Base-by-base conservation (phyloP, 495 filamentous ascomycete species). In the Hypoxylon crocopeplum region DNA sequence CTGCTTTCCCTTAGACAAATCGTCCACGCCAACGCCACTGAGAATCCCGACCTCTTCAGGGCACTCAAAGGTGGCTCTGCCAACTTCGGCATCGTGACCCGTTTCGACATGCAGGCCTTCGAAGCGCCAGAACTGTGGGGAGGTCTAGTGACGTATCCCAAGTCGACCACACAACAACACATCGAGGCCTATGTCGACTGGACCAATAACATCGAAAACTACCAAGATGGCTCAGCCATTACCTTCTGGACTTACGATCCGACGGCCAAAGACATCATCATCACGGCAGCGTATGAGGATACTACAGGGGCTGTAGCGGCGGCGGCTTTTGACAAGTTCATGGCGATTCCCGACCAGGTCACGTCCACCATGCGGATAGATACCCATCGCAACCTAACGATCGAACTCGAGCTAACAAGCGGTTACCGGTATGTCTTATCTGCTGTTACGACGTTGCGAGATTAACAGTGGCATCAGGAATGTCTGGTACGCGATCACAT, bases 41-140 rank as follows among this genome's bases (percentile, higher is more conserved):
- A 59, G 0, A 71, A 81, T 34, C 5, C 72, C 0, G 84, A 87
- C 33, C 65, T 87, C 5, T 85, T 69, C 68, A 67, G 64, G 42
- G 82, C 83, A 3, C 73, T 86, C 2, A 82, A 83, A 36, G 84
- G 83, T 5, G 82, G 82, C 11, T 49, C 68, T 1, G 77, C 72
- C 61, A 84, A 84, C 64, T 83, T 83, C 54, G 83, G 82, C 0
- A 77, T 86, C 22, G 79, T 85, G 1, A 85, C 82, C 2, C 72
- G 74, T n/a, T 81, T 79, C 44, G 75, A 83, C 30, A 48, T 82
- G 53, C 53, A 70, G 22, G 56, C 67, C 2, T 11, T 69, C 13
- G 62, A 64, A 10, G 42, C 67, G 21, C 51, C 52, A 37, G 67
- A 75, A 17, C 36, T 74, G 7, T 64, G 56, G 21, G 1, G 42